These are phyloP conservation scores for Cryphonectria radicalis DNA, from an alignment of 2,329 filamentous ascomycete species.

Conservation along the genomic window DNA sequence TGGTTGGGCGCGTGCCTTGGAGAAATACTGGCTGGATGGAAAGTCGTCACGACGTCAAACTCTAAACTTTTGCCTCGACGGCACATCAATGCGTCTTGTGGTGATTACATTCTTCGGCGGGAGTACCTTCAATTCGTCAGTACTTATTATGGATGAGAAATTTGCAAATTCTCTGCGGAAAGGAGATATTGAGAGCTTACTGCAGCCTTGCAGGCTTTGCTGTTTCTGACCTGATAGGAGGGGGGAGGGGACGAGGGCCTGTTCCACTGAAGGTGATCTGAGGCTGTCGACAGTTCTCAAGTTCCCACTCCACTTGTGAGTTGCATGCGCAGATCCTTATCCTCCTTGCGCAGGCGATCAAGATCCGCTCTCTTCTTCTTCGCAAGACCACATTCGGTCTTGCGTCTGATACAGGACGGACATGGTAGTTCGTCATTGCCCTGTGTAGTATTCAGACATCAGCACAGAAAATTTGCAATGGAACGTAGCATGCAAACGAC, in stretches of 20 bases:
- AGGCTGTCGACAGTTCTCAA: neutral
- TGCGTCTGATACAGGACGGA: constrained; percentile 21
- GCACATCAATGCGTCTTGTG: constrained; percentile 6
- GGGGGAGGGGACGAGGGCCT: constrained; percentile 19
- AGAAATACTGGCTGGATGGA: neutral
- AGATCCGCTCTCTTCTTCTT: constrained; percentile 13
- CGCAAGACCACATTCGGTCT: constrained; percentile 5
- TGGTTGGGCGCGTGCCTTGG: neutral
- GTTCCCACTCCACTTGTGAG: neutral
- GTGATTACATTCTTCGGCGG: neutral
- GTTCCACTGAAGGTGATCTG: constrained; percentile 11
- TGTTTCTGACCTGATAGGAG: constrained; percentile 8
- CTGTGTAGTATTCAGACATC: neutral
- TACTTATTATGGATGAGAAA: no score
- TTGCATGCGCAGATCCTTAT: neutral
- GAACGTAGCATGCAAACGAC: neutral
- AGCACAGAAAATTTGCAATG: neutral
- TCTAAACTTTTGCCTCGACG: constrained; percentile 22
- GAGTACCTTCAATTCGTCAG: neutral
- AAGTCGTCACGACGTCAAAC: constrained; percentile 14
- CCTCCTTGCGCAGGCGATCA: constrained; percentile 12
- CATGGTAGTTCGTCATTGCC: constrained; percentile 26
- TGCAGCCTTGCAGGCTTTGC: neutral
- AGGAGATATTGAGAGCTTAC: neutral
- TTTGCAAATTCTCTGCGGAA: neutral